Evolutionary conservation across 305 asterid species (phyloP).

Genomic region (Rubia balearica): DNA sequence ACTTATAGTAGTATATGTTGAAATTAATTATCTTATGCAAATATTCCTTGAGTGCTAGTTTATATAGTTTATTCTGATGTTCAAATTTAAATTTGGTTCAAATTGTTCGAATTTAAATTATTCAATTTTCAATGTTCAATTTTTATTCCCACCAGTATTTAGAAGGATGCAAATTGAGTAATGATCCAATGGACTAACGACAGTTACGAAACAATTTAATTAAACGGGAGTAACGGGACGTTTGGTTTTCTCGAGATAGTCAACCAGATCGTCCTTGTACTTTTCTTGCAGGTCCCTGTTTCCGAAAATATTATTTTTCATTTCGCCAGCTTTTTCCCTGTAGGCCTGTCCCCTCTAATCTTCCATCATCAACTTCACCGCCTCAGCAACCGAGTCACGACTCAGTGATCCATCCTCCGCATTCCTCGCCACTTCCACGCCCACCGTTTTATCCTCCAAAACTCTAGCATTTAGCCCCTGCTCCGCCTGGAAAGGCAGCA

Average conservation of each 20-base stretch:
- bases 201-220: neutral
- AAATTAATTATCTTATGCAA: too few relatives aligned
- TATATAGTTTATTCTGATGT: too few relatives aligned
- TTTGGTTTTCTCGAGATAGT: conserved; percentile 19
- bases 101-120: too few relatives aligned
- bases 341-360: conserved; percentile 25
- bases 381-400: conserved; percentile 30
- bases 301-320: conserved; percentile 19
- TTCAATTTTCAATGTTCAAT: too few relatives aligned
- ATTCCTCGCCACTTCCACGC: conserved; percentile 32
- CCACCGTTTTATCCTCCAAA: conserved; percentile 32
- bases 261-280: conserved; percentile 26
- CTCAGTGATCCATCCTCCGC: conserved; percentile 43
- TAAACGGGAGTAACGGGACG: neutral
- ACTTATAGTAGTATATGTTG: too few relatives aligned
- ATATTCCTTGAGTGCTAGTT: too few relatives aligned
- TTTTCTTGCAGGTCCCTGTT: conserved; percentile 21
- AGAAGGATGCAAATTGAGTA: too few relatives aligned
- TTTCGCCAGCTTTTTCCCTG: conserved; percentile 27
- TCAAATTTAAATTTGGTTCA: too few relatives aligned
- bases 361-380: conserved; percentile 34
- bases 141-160: too few relatives aligned
- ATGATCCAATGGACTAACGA: too few relatives aligned
- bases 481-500: conserved; percentile 39
- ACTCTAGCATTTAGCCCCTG: conserved; percentile 44